Base-by-base conservation (phyloP, 2,329 filamentous ascomycete species). In the Colletotrichum sp. region DNA sequence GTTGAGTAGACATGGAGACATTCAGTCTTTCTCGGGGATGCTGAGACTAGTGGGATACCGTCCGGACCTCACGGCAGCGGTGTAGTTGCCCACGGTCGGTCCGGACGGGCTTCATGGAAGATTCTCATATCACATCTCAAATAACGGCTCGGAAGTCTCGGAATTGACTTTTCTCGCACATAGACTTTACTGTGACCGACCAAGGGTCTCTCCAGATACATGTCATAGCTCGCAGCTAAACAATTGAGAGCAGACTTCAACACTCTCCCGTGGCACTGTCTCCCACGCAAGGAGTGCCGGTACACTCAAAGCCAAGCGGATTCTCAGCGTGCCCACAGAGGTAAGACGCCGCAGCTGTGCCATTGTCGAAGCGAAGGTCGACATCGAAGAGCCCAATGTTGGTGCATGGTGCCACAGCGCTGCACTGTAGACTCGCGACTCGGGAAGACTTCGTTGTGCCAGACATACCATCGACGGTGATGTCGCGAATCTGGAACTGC, bases 401-500 rank as follows among this genome's bases (percentile, higher is more conserved):
- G 4, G 44, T 64, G 65, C 71, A 65, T 3, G 71, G 66, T 7
- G 71, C 71, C 7, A 74, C 39, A 8, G 71, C 71, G 12, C 67
- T 74, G 67, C 72, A 74, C 32, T 71, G 67, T 11, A 74, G 48
- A 30, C 72, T 74, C 2, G 72, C 72, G 0, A 74, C 67, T 8
- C 59, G 67, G 27, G 72, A 36, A 8, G 72, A 74, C 48, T 74
- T 71, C 44, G 72, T 74, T 6, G 44, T 74, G 9, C 72, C 72
- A 1, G 11, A 28, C 72, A 71, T 66, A 8, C 74, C 71, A 15
- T 68, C 27, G 36, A 81, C 30, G 19, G 76, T 74, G 3, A 84
- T 63, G 61, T 82, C 68, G n/a, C 71, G 74, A 55, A 84, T 79
- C 72, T 82, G 81, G 75, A 83, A 84, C 73, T 79, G 76, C 68